Base-by-base conservation (phyloP, 352 stramenopile species). In the Globisporangium parvum region DNA sequence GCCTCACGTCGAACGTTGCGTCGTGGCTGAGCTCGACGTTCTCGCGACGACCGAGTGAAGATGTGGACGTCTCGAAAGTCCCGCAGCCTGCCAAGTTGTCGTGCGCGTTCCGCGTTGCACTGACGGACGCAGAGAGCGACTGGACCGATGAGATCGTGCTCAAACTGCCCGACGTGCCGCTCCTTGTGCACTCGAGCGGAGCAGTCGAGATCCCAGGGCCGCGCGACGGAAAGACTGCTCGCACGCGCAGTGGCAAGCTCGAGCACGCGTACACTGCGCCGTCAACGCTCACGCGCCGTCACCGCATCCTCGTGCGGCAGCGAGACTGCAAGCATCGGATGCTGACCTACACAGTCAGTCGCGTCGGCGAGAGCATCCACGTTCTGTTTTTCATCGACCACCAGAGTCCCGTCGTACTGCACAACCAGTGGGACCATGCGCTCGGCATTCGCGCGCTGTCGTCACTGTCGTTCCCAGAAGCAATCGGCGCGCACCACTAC, bases 331-430 rank as follows among this genome's bases (percentile, higher is more conserved):
- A 51, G 12, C 79, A 92, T 51, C 65, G 74, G 35, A 84, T 91
- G 73, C 55, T 91, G 18, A 88, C 84, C n/a, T 85, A 77, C 48
- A 87, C 80, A 0, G 72, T 87, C 45, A 79, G 71, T 24, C 69
- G 76, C 42, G 69, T 70, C 8, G 66, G 62, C 9, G 65, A 65
- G 2, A 75, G 69, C 14, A 77, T 89, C 39, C 67, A 85, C 24
- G 66, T 93, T 45, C 45, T 87, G 12, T 70, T 93, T 40, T 91
- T 88, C 33, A 57, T 86, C 26, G 84, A 93, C 57, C 70, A 63
- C 20, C 77, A 91, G 31, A 70, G 77, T 2, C 75, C 81, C 10
- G 64, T 92, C 26, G 59, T 84, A 11, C 55, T 93, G 41, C 68
- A 85, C 40, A 93, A 93, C 37, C 57, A 84, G 42, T 88, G 80